These are phyloP conservation scores for Oemleria cerasiformis DNA, from an alignment of 306 rosid species.

Conservation along the genomic window DNA sequence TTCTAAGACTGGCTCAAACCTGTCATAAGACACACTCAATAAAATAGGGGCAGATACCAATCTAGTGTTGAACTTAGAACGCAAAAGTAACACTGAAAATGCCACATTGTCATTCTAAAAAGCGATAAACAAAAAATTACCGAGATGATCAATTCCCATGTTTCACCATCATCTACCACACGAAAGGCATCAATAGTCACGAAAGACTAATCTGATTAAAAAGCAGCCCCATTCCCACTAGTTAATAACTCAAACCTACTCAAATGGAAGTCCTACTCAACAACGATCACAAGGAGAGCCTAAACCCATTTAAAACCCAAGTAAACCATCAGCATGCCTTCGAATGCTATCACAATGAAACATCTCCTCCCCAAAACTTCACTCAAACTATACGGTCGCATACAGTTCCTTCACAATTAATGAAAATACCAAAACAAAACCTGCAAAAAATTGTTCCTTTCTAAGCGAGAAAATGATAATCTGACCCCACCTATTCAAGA, in stretches of 20 bases:
- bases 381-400: background rate
- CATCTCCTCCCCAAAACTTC: background rate
- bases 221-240: too few relatives aligned
- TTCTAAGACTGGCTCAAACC: background rate
- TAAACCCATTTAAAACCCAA: background rate
- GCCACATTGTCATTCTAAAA: background rate
- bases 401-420: background rate
- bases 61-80: background rate
- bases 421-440: background rate
- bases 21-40: constrained; percentile 5
- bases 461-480: constrained; percentile 3
- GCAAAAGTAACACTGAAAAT: background rate
- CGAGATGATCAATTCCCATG: background rate
- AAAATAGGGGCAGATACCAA: background rate
- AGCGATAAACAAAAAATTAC: background rate
- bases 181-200: background rate
- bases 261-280: background rate
- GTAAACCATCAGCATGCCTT: background rate
- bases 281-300: background rate
- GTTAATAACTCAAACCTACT: constrained; percentile 6
- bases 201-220: background rate
- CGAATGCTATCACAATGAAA: background rate
- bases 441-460: background rate
- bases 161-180: background rate
- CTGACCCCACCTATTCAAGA: background rate